phyloP scores from a whole-genome alignment of 2,329 filamentous ascomycete species.

The Penicillium sp. region DNA sequence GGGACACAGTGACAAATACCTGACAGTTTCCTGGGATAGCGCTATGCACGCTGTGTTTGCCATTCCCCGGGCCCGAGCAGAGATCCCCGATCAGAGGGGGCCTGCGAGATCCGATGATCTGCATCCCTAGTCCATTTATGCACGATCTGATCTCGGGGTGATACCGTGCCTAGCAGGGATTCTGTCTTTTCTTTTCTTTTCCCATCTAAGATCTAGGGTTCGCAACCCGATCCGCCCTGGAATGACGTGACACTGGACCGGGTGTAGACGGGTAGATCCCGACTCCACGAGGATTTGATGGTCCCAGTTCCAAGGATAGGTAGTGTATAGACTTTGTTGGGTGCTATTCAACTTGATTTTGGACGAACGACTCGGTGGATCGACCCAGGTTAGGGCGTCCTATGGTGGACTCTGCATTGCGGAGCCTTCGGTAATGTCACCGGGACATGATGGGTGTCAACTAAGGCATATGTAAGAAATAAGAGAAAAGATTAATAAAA shows the following conservation, averaged over 20 bases:
- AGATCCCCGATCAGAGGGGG: conserved; percentile 1
- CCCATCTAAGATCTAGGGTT: background rate
- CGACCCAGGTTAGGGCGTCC: too few species aligned
- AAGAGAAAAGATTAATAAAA: too few species aligned
- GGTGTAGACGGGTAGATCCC: conserved; percentile 2
- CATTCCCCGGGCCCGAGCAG: conserved; percentile 7
- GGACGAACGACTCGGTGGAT: conserved; percentile 5
- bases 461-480: too few species aligned
- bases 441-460: conserved; percentile 5
- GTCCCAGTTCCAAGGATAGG: conserved; percentile 3
- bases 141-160: conserved; percentile 20
- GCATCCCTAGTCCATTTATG: conserved; percentile 19
- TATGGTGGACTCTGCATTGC: background rate
- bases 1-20: conserved; percentile 19
- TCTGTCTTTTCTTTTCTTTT: background rate
- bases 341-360: background rate
- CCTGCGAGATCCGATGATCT: conserved; percentile 23
- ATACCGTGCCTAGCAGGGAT: background rate
- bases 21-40: conserved; percentile 18
- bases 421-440: background rate
- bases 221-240: conserved; percentile 6
- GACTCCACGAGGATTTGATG: conserved; percentile 14
- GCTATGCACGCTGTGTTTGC: background rate
- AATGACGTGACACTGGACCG: conserved; percentile 10
- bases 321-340: too few species aligned